Percentiles rank a stretch among this genome's conserved stretches.
These are phyloP conservation scores for Plasmodium cynomolgi DNA, from an alignment of 169 alveolate species.

Conservation along the genomic window DNA sequence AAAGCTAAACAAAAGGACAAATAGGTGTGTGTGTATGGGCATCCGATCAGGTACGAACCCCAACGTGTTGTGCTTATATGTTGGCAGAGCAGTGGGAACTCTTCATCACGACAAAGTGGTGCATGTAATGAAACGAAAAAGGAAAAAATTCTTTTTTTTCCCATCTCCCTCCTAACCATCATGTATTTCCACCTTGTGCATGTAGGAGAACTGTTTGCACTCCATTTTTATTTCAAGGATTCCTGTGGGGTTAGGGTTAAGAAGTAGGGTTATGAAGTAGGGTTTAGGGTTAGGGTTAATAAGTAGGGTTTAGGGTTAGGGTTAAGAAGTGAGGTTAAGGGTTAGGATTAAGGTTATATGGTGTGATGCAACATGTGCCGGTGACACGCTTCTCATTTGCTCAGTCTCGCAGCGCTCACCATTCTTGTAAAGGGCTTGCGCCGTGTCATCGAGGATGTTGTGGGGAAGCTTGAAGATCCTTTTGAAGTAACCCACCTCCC, in stretches of 20 bases:
- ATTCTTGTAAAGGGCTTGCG: constrained; percentile 80
- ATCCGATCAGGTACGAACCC: background rate
- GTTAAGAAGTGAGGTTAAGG: no score
- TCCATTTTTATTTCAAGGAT: constrained; percentile 67
- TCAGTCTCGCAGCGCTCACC: constrained; percentile 75
- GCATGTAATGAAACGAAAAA: background rate
- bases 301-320: background rate
- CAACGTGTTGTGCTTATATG: background rate
- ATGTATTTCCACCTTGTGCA: constrained; percentile 56
- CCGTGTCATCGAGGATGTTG: constrained; percentile 83
- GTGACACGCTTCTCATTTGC: background rate
- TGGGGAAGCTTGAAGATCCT: constrained; percentile 85
- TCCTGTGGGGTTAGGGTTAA: background rate
- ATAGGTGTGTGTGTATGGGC: background rate
- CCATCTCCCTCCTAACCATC: constrained; percentile 5
- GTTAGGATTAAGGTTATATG: no score
- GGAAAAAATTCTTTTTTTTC: background rate
- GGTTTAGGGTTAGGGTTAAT: background rate
- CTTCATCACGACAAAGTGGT: background rate
- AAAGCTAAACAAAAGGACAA: background rate
- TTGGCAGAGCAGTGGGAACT: background rate
- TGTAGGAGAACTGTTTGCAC: constrained; percentile 61
- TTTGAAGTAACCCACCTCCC: constrained; percentile 86
- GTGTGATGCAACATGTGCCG: no score
- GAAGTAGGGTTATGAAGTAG: no score